These are phyloP conservation scores for Quercus wislizeni DNA, from an alignment of 306 rosid genomes.

Conservation along the genomic window DNA sequence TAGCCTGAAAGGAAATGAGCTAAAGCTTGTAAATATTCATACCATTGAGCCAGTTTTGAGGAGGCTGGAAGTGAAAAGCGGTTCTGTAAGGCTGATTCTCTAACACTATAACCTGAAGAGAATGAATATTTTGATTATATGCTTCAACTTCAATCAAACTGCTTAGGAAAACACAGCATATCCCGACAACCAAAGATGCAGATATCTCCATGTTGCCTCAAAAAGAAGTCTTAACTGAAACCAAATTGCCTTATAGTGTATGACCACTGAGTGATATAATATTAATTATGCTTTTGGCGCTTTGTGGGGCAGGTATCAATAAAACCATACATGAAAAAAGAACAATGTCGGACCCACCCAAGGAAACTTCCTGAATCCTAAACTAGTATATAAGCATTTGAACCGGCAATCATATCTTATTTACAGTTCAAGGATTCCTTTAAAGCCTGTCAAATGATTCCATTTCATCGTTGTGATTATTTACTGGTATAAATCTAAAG, in stretches of 20 bases:
- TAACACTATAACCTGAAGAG: background rate
- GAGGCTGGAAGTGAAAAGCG: slow-evolving; percentile 38
- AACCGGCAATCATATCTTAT: no score
- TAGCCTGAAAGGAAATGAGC: background rate
- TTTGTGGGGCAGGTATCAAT: no score
- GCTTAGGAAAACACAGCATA: slow-evolving; percentile 17
- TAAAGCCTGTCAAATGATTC: no score
- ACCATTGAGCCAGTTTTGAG: slow-evolving; percentile 50
- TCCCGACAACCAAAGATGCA: background rate
- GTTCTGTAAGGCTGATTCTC: slow-evolving; percentile 35
- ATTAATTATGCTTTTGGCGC: no score
- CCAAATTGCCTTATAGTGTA: background rate
- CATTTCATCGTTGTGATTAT: no score
- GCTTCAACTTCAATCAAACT: slow-evolving; percentile 10
- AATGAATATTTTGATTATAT: background rate
- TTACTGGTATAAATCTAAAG: no score
- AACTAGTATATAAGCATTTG: no score
- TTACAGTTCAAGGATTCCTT: no score
- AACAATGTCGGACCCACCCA: no score
- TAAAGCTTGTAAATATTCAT: background rate
- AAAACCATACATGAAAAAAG: no score
- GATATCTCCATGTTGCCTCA: slow-evolving; percentile 26
- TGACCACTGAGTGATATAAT: no score
- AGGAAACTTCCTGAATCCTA: no score
- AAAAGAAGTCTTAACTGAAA: background rate